A percentile compares a stretch with the other conserved stretches of the same genome.
Conservation (phyloP, 129 eudicot species). For the Saposhnikovia divaricata region DNA sequence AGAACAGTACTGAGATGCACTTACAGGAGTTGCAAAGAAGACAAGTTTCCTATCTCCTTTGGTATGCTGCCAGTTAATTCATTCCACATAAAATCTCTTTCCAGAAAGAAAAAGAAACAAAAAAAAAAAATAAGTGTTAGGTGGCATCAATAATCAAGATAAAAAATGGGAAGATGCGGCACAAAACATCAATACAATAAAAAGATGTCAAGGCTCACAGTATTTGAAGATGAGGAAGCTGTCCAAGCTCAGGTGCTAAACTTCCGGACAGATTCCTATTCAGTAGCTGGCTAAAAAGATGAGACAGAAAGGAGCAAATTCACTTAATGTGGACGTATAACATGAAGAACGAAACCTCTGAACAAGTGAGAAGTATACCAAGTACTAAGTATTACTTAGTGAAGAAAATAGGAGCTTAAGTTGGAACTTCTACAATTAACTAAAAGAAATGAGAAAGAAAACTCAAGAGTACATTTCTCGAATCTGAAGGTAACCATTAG, state of each 20-base stretch:
- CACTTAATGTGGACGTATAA: neutral
- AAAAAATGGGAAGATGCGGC: neutral
- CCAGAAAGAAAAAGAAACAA: slow-evolving; percentile 5
- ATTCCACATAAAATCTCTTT: slow-evolving; percentile 84
- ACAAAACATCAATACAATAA: neutral
- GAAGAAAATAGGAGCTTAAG: neutral
- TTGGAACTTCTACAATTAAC: neutral
- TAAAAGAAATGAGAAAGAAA: neutral
- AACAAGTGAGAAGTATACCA: neutral
- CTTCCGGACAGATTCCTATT: slow-evolving; percentile 67
- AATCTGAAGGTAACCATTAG: slow-evolving; percentile 55
- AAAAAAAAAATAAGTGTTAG: neutral
- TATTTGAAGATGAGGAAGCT: slow-evolving; percentile 46
- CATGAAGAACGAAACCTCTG: neutral
- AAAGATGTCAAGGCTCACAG: slow-evolving; percentile 43
- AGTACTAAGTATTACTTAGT: neutral
- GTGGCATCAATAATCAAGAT: neutral
- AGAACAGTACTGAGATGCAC: slow-evolving; percentile 8
- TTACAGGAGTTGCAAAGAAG: slow-evolving; percentile 56
- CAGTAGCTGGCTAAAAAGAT: slow-evolving; percentile 49
- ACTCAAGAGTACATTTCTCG: slow-evolving; percentile 42
- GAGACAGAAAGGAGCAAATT: neutral
- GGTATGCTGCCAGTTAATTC: slow-evolving; percentile 48
- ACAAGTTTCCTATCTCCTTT: slow-evolving; percentile 43
- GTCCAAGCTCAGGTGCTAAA: slow-evolving; percentile 81